These are phyloP conservation scores for Chlorella sp. DNA, from an alignment of 139 green algal genomes.

Conservation along the genomic window DNA sequence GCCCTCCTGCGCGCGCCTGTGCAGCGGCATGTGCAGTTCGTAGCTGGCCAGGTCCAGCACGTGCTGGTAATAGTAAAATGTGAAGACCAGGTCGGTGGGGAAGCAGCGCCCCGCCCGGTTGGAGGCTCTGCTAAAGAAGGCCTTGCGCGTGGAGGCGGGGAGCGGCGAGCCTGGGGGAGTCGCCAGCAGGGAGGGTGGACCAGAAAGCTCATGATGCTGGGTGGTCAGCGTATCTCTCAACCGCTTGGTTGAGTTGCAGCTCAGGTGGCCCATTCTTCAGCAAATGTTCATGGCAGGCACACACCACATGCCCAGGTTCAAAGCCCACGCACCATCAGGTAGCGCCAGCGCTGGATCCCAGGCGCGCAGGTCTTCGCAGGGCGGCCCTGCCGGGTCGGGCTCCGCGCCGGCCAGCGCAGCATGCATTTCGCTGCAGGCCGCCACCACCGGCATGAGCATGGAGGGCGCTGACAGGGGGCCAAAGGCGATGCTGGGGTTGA, in stretches of 20 bases:
- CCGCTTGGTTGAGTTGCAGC: no score
- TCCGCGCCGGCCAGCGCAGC: slow-evolving; percentile 22
- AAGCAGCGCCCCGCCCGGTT: slow-evolving; percentile 31
- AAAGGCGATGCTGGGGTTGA: slow-evolving; percentile 46
- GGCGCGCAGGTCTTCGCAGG: slow-evolving; percentile 38
- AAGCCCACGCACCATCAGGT: not conserved
- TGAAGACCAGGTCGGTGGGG: slow-evolving; percentile 51
- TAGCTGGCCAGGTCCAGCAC: slow-evolving; percentile 56
- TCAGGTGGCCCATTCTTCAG: not conserved
- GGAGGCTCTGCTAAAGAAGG: slow-evolving; percentile 28
- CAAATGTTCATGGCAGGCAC: not conserved
- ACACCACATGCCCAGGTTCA: not conserved
- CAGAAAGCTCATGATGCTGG: not conserved
- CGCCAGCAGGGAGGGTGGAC: not conserved
- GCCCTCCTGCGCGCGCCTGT: slow-evolving; percentile 13
- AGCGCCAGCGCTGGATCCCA: not conserved
- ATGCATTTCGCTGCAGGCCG: slow-evolving; percentile 47
- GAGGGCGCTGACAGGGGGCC: slow-evolving; percentile 46
- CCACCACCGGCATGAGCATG: slow-evolving; percentile 54
- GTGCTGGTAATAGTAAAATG: slow-evolving; percentile 65
- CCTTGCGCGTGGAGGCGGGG: slow-evolving; percentile 32
- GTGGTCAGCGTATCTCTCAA: not conserved
- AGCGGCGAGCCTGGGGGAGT: slow-evolving; percentile 34
- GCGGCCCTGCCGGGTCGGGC: slow-evolving; percentile 21
- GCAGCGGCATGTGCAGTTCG: slow-evolving; percentile 48